Base-by-base conservation (phyloP, 768 basidiomycete species). In the Podaxis pistillaris region DNA sequence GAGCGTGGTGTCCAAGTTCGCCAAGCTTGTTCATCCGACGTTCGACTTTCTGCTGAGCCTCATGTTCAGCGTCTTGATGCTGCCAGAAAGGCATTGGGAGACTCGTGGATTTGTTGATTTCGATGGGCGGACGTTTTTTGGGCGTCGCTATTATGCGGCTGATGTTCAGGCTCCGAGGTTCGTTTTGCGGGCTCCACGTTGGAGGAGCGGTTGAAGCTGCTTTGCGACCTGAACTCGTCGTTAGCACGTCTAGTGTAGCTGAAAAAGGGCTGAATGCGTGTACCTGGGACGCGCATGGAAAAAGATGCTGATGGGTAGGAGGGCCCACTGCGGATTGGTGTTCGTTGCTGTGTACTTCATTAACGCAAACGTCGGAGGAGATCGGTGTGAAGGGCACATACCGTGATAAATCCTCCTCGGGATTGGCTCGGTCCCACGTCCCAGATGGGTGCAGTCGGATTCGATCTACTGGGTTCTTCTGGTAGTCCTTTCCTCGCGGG, bases 121-220 rank as follows among this genome's bases (percentile, higher is more conserved):
- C 54, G 22, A 62, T 62, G 7, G 51, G 61, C 22, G 55, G 54
- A 49, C 61, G 54, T 19, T 51, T 47, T 19, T 26, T 54, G 41
- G 51, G 44, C 12, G 61, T 49, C 15, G 54, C 36, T 26, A 46
- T 62, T 37, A 62, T 62, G 13, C 60, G 53, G 15, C 53, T 47
- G 36, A 62, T n/a, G 33, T 41, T 47, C 2, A 56, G 46, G 38
- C 61, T 62, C 7, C 24, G 54, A n/a, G 61, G 61, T 56, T 62
- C 54, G n/a, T 51, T 62, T 24, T 30, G 36, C 24, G 61, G 61
- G n/a, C 56, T 50, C 61, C 61, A 62, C 61, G 56, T 56, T 28
- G 47, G 49, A 59, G 58, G 53, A 2, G 46, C 36, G 1, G 38
- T 30, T 15, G 61, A 62, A 6, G 46, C 55, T 28, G 55, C 54